These are phyloP conservation scores for Waitea zeae DNA, from an alignment of 1,284 basidiomycete species.

Conservation along the genomic window DNA sequence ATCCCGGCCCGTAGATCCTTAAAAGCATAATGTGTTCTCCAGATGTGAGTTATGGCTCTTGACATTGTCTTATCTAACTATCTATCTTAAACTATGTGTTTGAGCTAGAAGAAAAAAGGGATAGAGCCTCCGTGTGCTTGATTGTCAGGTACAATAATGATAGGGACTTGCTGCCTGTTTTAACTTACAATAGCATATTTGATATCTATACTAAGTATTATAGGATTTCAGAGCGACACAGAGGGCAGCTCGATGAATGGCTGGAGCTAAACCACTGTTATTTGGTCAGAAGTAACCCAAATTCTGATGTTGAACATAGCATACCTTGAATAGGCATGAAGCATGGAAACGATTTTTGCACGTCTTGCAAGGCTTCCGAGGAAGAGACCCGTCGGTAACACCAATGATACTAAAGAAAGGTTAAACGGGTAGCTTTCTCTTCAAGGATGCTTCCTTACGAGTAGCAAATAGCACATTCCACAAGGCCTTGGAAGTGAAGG, in stretches of 20 bases:
- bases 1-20: too few species aligned
- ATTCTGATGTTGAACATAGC: constrained; percentile 7
- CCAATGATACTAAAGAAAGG: constrained; percentile 63
- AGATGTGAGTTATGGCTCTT: too few species aligned
- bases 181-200: too few species aligned
- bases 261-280: constrained; percentile 81
- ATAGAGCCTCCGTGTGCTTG: too few species aligned
- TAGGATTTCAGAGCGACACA: constrained; percentile 73
- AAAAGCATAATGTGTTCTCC: too few species aligned
- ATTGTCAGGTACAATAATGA: too few species aligned
- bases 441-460: constrained; percentile 35
- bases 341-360: constrained; percentile 96
- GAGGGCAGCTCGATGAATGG: constrained; percentile 80
- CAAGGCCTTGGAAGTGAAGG: constrained; percentile 84
- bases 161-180: too few species aligned
- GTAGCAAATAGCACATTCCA: constrained; percentile 90
- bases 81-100: too few species aligned
- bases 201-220: too few species aligned
- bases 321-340: constrained; percentile 76
- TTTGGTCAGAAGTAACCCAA: constrained; percentile 4
- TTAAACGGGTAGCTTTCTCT: not conserved
- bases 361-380: constrained; percentile 85
- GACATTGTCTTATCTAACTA: too few species aligned
- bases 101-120: too few species aligned
- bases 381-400: constrained; percentile 77